Percentiles rank a stretch among this genome's conserved stretches.
Conservation (phyloP, 2,329 filamentous ascomycete genomes). For the Exophiala alcalophila region DNA sequence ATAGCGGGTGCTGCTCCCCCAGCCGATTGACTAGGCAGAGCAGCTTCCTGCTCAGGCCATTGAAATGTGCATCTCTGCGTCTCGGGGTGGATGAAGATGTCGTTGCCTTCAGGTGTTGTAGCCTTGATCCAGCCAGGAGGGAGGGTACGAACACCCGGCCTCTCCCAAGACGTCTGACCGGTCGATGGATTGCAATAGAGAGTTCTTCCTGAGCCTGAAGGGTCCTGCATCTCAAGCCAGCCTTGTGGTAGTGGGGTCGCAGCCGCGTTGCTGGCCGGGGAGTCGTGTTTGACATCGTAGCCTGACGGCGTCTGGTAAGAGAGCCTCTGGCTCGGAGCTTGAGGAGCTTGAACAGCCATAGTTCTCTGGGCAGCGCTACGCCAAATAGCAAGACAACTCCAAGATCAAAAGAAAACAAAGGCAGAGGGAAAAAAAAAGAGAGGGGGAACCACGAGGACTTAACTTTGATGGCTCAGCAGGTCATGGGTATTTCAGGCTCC, state of each 20-base stretch:
- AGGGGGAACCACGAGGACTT: too few species aligned
- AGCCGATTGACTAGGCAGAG: background rate
- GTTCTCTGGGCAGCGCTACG: too few species aligned
- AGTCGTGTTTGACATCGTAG: background rate
- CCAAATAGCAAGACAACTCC: too few species aligned
- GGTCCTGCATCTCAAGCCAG: slow-evolving; percentile 10
- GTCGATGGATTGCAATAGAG: slow-evolving; percentile 7
- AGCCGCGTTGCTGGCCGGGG: too few species aligned
- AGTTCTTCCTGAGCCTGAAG: slow-evolving; percentile 2
- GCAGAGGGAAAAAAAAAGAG: too few species aligned
- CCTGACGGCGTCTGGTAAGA: background rate
- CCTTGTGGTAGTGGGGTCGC: slow-evolving; percentile 5
- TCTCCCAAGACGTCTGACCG: slow-evolving; percentile 3
- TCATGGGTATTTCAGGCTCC: too few species aligned
- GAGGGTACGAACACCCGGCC: slow-evolving; percentile 3
- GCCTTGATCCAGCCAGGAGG: slow-evolving; percentile 12
- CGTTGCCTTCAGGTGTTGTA: slow-evolving; percentile 11
- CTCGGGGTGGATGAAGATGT: slow-evolving; percentile 10
- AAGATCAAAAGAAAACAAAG: too few species aligned
- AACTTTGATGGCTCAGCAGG: too few species aligned
- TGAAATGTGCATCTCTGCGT: slow-evolving; percentile 7
- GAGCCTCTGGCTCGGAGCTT: background rate
- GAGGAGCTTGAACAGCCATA: background rate
- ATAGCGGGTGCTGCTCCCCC: slow-evolving; percentile 2
- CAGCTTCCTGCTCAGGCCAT: background rate